phyloP scores from a whole-genome alignment of 805 yeast genomes.

The Kurtzmaniella fragi region DNA sequence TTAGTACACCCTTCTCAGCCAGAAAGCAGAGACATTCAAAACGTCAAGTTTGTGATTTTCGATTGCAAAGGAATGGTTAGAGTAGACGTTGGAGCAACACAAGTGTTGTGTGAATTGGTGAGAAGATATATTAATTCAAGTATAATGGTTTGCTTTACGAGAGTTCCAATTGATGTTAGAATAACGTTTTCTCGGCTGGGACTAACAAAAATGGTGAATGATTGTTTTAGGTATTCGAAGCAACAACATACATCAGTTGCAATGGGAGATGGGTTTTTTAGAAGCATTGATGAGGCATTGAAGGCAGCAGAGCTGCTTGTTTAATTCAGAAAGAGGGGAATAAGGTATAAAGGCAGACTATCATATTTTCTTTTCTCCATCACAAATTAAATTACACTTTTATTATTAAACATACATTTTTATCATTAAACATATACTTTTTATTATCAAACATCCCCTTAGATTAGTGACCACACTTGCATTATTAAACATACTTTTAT shows the following conservation, averaged over 20 bases:
- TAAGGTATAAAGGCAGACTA: no score
- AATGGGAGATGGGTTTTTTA: slow-evolving; percentile 30
- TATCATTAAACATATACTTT: no score
- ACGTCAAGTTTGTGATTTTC: slow-evolving; percentile 55
- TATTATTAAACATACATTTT: no score
- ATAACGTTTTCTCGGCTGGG: slow-evolving; percentile 53
- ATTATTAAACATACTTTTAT: no score
- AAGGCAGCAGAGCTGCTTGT: slow-evolving; percentile 29
- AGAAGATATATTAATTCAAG: slow-evolving; percentile 44
- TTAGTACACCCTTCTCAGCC: slow-evolving; percentile 74
- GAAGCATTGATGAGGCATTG: slow-evolving; percentile 56
- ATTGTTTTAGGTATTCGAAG: slow-evolving; percentile 3
- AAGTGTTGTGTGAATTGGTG: slow-evolving; percentile 61
- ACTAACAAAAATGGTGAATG: slow-evolving; percentile 30
- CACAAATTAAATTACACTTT: no score
- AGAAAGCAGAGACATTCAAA: slow-evolving; percentile 30
- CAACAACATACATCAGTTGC: slow-evolving; percentile 3
- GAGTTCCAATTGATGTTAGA: slow-evolving; percentile 53
- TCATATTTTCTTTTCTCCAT: no score
- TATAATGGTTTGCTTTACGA: slow-evolving; percentile 54
- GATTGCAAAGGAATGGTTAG: slow-evolving; percentile 80
- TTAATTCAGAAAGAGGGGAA: no score
- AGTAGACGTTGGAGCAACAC: slow-evolving; percentile 77
- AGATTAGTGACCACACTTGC: no score
- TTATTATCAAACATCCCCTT: no score